Evolutionary conservation across 371 early-diverging fungal genomes (phyloP).

Genomic region (Encephalitozoon romaleae): DNA sequence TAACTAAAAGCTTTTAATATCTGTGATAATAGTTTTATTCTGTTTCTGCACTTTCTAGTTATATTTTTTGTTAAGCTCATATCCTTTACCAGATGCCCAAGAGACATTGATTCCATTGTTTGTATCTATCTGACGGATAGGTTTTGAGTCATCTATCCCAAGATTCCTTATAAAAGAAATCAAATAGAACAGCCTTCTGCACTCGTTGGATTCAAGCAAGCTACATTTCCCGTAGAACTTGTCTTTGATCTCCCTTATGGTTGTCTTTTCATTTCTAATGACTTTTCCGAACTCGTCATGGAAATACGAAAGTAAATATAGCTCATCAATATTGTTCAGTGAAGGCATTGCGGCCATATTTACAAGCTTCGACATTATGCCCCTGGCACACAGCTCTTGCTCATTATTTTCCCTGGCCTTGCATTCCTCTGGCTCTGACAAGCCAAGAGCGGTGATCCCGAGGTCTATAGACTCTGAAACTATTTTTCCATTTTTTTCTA

Average conservation of each 20-base stretch:
- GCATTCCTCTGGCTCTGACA: neutral
- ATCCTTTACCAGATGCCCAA: slow-evolving; percentile 4
- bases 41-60: neutral
- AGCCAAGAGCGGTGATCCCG: neutral
- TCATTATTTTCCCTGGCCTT: neutral
- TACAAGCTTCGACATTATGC: neutral
- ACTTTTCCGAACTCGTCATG: slow-evolving; percentile 20
- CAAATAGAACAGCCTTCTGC: neutral
- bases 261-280: neutral
- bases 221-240: neutral
- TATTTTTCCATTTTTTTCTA: neutral
- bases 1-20: neutral
- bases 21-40: neutral
- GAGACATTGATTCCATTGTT: neutral
- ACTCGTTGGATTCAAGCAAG: neutral
- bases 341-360: neutral
- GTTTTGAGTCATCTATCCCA: neutral
- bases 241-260: neutral
- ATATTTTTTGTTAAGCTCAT: neutral
- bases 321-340: neutral
- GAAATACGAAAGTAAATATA: slow-evolving; percentile 29
- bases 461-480: neutral
- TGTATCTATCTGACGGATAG: neutral
- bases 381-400: neutral
- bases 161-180: slow-evolving; percentile 2